Conservation (phyloP, 306 rosid genomes). For the Dalbergia oliveri region DNA sequence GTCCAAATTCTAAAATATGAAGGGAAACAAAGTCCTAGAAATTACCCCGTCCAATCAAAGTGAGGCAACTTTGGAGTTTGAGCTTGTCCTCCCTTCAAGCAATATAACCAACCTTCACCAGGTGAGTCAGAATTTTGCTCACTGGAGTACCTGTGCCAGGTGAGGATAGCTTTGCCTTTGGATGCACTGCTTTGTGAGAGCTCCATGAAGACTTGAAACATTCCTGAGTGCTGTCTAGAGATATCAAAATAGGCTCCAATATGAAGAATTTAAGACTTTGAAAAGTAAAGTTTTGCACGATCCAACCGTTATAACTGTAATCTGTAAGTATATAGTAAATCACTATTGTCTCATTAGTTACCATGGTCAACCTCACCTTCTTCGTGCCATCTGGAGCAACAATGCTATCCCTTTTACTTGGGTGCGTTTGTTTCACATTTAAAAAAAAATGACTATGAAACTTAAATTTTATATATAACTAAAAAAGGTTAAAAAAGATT, state of each 20-base stretch:
- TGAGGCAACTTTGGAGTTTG: constrained; percentile 83
- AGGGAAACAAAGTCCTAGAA: constrained; percentile 20
- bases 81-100: constrained; percentile 83
- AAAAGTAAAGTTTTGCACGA: background rate
- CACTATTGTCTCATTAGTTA: constrained; percentile 27
- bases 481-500: no score
- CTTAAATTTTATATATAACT: no score
- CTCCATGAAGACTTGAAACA: constrained; percentile 97
- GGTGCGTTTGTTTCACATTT: no score
- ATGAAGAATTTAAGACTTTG: background rate
- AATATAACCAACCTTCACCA: constrained; percentile 83
- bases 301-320: background rate
- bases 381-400: constrained; percentile 37
- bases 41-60: constrained; percentile 97
- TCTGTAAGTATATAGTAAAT: background rate
- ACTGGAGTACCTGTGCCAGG: constrained; percentile 51
- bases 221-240: constrained; percentile 85
- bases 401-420: constrained; percentile 34
- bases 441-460: no score
- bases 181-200: constrained; percentile 86
- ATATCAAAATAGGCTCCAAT: constrained; percentile 45
- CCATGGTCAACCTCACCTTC: constrained; percentile 31
- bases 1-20: constrained; percentile 11
- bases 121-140: constrained; percentile 54
- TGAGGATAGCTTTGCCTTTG: constrained; percentile 65